Conservation (phyloP, 2,329 filamentous ascomycete species). For the Pseudogymnoascus sp. region DNA sequence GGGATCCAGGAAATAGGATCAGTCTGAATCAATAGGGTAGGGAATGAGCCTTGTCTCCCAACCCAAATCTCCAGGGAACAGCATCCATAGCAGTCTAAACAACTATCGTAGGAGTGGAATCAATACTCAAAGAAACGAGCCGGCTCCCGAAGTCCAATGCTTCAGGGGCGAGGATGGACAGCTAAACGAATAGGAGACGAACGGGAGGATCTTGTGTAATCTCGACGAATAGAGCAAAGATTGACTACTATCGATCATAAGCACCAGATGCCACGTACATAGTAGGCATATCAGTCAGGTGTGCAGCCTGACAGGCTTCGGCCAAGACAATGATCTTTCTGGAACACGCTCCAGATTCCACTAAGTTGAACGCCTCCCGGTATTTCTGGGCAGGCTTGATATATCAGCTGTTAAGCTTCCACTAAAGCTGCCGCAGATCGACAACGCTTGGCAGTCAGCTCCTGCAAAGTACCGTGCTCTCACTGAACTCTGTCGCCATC, state of each 20-base stretch:
- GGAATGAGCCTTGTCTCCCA: not conserved
- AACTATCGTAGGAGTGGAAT: not conserved
- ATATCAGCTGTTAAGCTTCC: not conserved
- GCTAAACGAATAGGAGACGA: not conserved
- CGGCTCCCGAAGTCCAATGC: not conserved
- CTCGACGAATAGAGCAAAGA: not conserved
- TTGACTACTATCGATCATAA: not conserved
- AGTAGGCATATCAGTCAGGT: not conserved
- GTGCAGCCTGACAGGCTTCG: not conserved
- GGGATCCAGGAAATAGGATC: not conserved
- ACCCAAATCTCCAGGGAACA: not conserved
- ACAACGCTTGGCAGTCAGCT: not conserved
- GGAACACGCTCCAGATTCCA: not conserved
- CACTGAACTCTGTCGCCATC: not conserved
- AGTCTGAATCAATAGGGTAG: not conserved
- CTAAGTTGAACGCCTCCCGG: not conserved
- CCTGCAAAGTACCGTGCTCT: not conserved
- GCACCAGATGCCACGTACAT: not conserved
- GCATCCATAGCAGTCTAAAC: not conserved
- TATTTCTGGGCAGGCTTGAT: not conserved
- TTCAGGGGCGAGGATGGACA: not conserved
- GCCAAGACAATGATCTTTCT: not conserved
- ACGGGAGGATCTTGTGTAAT: not conserved
- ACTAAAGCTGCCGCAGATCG: not conserved
- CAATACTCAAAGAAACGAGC: not conserved